Conservation (phyloP, 2,329 filamentous ascomycete genomes). For the Westerdykella ornata region DNA sequence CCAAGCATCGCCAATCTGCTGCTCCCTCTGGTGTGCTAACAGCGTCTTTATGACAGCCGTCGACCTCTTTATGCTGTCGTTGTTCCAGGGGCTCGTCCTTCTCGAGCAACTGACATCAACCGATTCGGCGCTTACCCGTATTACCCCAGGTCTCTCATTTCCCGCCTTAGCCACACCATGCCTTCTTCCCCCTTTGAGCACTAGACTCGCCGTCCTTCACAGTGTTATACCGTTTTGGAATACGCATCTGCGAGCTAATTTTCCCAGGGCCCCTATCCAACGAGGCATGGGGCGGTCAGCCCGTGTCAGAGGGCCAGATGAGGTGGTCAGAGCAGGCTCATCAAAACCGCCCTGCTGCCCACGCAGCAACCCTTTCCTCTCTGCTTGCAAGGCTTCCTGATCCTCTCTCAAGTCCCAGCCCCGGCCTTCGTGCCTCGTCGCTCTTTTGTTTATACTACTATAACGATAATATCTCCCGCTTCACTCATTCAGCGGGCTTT, state of each 20-base stretch:
- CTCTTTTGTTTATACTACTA: constrained; percentile 25
- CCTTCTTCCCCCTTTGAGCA: not conserved
- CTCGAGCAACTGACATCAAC: not conserved
- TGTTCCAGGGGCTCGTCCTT: not conserved
- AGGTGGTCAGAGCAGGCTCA: not conserved
- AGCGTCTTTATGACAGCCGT: not conserved
- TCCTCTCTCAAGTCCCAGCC: constrained; percentile 2
- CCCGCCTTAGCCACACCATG: not conserved
- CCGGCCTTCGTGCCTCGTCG: constrained; percentile 31
- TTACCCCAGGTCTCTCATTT: constrained; percentile 1
- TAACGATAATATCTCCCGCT: constrained; percentile 50
- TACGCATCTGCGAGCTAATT: constrained; percentile 18
- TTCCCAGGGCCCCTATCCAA: constrained; percentile 4
- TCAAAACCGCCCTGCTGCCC: constrained; percentile 28
- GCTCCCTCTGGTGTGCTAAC: no score
- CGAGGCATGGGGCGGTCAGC: not conserved
- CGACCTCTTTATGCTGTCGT: not conserved
- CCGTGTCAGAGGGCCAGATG: not conserved
- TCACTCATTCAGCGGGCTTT: constrained; percentile 86
- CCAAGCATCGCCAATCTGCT: no score
- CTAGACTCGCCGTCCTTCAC: not conserved
- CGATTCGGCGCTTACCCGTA: not conserved
- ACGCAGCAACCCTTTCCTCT: constrained; percentile 14
- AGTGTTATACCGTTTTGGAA: constrained; percentile 20
- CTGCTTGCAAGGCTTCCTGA: constrained; percentile 25